These are phyloP conservation scores for Flaveria trinervia DNA, from an alignment of 129 eudicot genomes.

Conservation along the genomic window DNA sequence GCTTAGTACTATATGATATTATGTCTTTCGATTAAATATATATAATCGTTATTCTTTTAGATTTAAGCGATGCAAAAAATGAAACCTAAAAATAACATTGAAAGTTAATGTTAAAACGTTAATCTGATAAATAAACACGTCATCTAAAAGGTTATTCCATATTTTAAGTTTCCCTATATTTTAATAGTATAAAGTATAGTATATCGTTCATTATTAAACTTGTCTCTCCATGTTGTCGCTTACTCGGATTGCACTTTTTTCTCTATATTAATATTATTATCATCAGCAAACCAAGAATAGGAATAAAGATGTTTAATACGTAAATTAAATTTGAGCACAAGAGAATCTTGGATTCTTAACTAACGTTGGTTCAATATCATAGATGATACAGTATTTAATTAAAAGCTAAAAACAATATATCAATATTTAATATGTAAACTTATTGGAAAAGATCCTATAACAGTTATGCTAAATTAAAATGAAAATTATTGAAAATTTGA, in stretches of 20 bases:
- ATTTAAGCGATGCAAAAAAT: too few species aligned
- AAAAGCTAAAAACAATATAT: background rate
- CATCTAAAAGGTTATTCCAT: background rate
- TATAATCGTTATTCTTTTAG: too few species aligned
- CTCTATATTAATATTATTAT: background rate
- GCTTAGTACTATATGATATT: too few species aligned
- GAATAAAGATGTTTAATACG: background rate
- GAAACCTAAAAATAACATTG: too few species aligned
- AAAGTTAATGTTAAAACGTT: too few species aligned
- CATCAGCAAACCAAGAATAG: background rate
- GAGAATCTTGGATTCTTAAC: background rate
- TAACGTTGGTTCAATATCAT: background rate
- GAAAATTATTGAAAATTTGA: too few species aligned
- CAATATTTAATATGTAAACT: background rate
- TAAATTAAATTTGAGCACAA: background rate
- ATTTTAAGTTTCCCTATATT: background rate
- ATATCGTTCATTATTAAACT: background rate
- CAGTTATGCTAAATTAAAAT: background rate
- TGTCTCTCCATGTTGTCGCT: constrained; percentile 1
- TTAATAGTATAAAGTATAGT: background rate
- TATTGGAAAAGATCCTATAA: background rate
- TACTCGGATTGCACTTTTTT: constrained; percentile 9
- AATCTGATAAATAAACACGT: background rate
- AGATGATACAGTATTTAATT: background rate
- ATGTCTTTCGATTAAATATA: too few species aligned